Conservation (phyloP, 208 protist genomes). For the Leishmania major region DNA sequence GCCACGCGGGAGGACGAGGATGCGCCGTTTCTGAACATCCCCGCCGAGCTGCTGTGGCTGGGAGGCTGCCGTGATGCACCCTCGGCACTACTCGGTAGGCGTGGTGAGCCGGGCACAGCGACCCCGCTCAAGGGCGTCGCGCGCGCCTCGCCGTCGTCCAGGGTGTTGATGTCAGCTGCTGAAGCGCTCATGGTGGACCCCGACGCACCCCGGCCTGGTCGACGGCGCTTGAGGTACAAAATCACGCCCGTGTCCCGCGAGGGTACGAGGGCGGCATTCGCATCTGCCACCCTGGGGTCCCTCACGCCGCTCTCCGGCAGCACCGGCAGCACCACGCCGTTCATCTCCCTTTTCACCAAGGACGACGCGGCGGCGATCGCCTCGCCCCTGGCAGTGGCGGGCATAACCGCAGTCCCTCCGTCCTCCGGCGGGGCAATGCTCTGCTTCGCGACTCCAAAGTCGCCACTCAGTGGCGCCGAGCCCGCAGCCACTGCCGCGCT, state of each 20-base stretch:
- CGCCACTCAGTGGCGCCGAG: not conserved
- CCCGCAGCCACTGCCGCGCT: not conserved
- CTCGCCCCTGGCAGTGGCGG: not conserved
- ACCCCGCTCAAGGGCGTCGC: not conserved
- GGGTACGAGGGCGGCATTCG: not conserved
- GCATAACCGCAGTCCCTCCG: not conserved
- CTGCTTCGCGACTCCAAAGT: not conserved
- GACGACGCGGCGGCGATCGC: not conserved
- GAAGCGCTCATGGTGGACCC: slow-evolving; percentile 35
- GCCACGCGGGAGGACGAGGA: slow-evolving; percentile 23
- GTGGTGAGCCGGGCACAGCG: not conserved
- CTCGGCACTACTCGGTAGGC: not conserved
- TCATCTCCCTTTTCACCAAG: not conserved
- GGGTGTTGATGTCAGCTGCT: not conserved
- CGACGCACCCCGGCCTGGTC: slow-evolving; percentile 20
- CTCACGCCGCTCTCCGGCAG: slow-evolving; percentile 6
- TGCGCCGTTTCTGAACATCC: slow-evolving; percentile 14
- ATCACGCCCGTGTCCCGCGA: not conserved
- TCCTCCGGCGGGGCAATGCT: not conserved
- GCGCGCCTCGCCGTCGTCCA: not conserved
- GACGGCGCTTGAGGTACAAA: not conserved
- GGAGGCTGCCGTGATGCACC: not conserved
- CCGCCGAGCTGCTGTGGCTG: not conserved
- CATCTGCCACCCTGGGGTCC: not conserved
- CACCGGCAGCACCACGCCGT: not conserved